Evolutionary conservation across 2,329 filamentous ascomycete genomes (phyloP), one percentile per base, ranked within the genome.

Genomic region (Penicillium sp.): DNA sequence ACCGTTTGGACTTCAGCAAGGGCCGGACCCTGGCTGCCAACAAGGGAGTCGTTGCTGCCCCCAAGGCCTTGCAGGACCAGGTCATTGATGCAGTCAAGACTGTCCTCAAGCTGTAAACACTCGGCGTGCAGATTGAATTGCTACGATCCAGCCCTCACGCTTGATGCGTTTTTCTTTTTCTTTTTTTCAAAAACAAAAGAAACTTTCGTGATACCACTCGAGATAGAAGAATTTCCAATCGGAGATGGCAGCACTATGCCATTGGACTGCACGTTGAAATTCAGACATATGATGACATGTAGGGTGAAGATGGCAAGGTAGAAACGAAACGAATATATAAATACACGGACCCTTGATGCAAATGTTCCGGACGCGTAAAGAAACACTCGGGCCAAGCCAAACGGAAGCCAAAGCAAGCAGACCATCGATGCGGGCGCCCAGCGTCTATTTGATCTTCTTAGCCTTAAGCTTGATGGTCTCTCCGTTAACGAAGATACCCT

Each of bases 381-480:
- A 32, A 32, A 32, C 3, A 11, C 29, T 18, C 18, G 18, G 18
- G 18, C 18, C 18, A 18, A 32, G 29, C 7, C 29, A 32, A 32
- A 32, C 29, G 8, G 11, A 8, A 32, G 4, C 7, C 29, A 8
- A 11, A 32, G 3, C 29, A 7, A 32, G 29, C 4, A 5, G 11
- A 7, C 29, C 54, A 46, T 44, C 45, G 50, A 54, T 45, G 53
- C 55, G 42, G 27, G 42, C 43, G 46, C 50, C 43, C 49, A 49
- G 46, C 34, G 58, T 66, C 75, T 83, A 93, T 78, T 90, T 91
- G 70, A 91, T 89, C 81, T 91, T 93, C 85, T 96, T 98, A 64
- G 88, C 86, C 84, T 98, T 98, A 72, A 98, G 71, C 79, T 86
- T 95, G 74, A 98, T 96, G 28, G 90, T 96, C 79, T 98, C 90